Percentiles rank a stretch among this genome's conserved stretches.
These are phyloP conservation scores for Schizothecium vesticola DNA, from an alignment of 495 filamentous ascomycete species.

Conservation along the genomic window DNA sequence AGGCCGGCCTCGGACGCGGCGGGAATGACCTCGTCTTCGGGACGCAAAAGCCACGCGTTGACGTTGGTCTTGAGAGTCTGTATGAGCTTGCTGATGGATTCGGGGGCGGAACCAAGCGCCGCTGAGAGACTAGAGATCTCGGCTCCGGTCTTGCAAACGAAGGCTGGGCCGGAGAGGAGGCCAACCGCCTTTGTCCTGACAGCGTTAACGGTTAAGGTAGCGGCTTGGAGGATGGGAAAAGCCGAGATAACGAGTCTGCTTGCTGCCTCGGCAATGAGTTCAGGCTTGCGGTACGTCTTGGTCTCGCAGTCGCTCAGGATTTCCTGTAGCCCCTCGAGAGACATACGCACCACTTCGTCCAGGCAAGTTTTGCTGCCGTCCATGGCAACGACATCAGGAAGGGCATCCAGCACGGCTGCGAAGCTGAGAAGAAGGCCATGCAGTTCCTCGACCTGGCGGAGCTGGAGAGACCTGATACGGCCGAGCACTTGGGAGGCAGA, in stretches of 20 bases:
- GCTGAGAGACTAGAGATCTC: slow-evolving; percentile 17
- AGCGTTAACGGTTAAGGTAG: slow-evolving; percentile 4
- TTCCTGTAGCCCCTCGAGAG: slow-evolving; percentile 18
- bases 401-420: slow-evolving; percentile 39
- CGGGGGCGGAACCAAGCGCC: slow-evolving; percentile 5
- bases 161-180: slow-evolving; percentile 19
- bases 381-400: slow-evolving; percentile 21
- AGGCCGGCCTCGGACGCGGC: slow-evolving; percentile 40
- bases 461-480: slow-evolving; percentile 44
- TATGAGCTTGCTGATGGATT: slow-evolving; percentile 8
- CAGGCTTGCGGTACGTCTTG: slow-evolving; percentile 54
- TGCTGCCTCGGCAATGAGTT: slow-evolving; percentile 62
- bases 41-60: slow-evolving; percentile 35
- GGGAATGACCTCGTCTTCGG: slow-evolving; percentile 38
- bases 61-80: slow-evolving; percentile 28
- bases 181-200: neutral
- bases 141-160: slow-evolving; percentile 12
- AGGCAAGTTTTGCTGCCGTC: neutral
- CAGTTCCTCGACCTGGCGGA: slow-evolving; percentile 58
- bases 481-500: slow-evolving; percentile 34
- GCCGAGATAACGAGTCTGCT: slow-evolving; percentile 50
- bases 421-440: slow-evolving; percentile 65
- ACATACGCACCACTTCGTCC: slow-evolving; percentile 15
- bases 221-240: slow-evolving; percentile 33
- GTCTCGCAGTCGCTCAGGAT: slow-evolving; percentile 33